Percentiles rank a stretch among this genome's conserved stretches.
Evolutionary conservation across 495 filamentous ascomycete genomes (phyloP).

Genomic region (Annulohypoxylon maeteangense): DNA sequence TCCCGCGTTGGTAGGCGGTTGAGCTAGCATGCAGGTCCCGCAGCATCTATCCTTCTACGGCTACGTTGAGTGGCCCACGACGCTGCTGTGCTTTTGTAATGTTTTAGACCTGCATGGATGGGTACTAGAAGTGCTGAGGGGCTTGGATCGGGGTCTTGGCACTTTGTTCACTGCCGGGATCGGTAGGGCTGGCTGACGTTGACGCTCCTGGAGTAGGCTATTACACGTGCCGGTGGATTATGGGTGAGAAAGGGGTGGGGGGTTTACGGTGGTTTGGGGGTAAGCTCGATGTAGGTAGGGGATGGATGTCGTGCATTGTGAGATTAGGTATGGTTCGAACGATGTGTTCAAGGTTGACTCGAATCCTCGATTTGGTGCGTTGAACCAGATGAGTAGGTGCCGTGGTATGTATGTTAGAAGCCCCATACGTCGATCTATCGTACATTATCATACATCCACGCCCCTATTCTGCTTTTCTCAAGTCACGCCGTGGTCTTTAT

Average conservation of each 20-base stretch:
- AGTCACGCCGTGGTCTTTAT: neutral
- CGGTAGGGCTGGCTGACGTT: conserved; percentile 2
- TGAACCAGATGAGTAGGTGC: neutral
- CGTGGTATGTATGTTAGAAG: neutral
- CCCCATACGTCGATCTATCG: neutral
- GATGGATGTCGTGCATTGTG: neutral
- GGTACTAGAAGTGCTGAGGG: neutral
- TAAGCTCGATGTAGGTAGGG: neutral
- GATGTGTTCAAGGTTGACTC: neutral
- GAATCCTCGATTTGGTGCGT: neutral
- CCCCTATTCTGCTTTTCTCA: neutral
- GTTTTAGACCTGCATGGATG: neutral
- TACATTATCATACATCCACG: neutral
- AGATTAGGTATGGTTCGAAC: neutral
- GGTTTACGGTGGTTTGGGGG: neutral
- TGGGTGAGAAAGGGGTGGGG: neutral
- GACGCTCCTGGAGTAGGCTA: neutral
- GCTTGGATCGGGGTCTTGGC: neutral
- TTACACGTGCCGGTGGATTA: neutral
- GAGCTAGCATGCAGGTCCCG: neutral
- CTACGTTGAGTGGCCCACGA: neutral
- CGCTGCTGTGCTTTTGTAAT: neutral
- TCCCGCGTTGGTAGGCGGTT: neutral
- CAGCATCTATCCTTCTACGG: neutral
- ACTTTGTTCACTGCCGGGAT: neutral